These are phyloP conservation scores for Corynascus novoguineensis DNA, from an alignment of 495 filamentous ascomycete genomes.

Conservation along the genomic window DNA sequence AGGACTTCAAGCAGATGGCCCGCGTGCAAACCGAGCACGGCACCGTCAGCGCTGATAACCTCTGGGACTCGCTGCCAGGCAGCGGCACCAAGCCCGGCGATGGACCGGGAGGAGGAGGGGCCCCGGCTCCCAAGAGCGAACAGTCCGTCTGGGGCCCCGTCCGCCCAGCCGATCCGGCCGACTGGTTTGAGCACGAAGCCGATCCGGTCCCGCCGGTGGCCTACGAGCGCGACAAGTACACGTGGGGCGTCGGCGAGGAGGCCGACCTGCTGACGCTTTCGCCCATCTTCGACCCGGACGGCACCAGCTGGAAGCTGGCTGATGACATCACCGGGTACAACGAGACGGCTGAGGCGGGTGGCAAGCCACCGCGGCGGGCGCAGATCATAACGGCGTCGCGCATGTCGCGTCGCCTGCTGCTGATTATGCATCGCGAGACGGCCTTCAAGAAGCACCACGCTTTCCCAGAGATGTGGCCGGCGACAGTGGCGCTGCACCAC, in stretches of 20 bases:
- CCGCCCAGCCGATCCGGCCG: slow-evolving; percentile 54
- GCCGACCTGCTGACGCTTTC: slow-evolving; percentile 93
- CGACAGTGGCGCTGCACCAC: slow-evolving; percentile 80
- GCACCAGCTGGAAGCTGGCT: slow-evolving; percentile 80
- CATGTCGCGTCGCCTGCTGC: slow-evolving; percentile 73
- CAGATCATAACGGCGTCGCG: slow-evolving; percentile 84
- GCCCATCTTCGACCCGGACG: slow-evolving; percentile 85
- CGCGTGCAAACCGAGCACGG: slow-evolving; percentile 82
- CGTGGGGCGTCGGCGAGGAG: slow-evolving; percentile 87
- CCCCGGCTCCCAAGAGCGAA: too few relatives aligned
- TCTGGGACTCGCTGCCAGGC: slow-evolving; percentile 53
- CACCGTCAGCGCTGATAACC: slow-evolving; percentile 63
- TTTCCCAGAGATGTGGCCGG: slow-evolving; percentile 96
- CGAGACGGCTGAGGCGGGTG: slow-evolving; percentile 42
- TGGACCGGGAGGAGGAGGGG: slow-evolving; percentile 2
- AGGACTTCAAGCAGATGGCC: slow-evolving; percentile 90
- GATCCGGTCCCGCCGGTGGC: slow-evolving; percentile 65
- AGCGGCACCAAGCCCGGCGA: slow-evolving; percentile 22
- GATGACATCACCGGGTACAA: slow-evolving; percentile 91
- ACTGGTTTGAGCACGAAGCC: slow-evolving; percentile 62
- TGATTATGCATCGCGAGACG: slow-evolving; percentile 86
- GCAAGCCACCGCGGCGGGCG: slow-evolving; percentile 70
- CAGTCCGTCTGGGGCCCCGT: slow-evolving; percentile 82
- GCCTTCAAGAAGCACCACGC: slow-evolving; percentile 74
- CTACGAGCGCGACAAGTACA: slow-evolving; percentile 72